Percentiles rank a stretch among this genome's conserved stretches.
Conservation (phyloP, 2,329 filamentous ascomycete genomes). For the Aaosphaeria pasadenensis region DNA sequence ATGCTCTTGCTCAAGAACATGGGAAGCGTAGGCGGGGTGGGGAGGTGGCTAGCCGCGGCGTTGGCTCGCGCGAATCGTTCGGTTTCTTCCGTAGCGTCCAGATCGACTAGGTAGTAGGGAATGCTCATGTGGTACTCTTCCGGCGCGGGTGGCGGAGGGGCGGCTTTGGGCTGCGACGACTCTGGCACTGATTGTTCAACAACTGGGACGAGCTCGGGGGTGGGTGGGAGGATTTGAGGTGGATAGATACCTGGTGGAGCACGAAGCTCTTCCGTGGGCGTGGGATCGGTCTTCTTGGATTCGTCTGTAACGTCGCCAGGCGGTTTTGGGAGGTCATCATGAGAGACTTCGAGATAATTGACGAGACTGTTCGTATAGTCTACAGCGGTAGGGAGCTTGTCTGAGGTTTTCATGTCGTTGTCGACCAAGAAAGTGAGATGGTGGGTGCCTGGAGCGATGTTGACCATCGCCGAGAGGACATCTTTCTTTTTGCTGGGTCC, state of each 20-base stretch:
- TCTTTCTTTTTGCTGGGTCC: constrained; percentile 47
- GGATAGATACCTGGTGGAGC: constrained; percentile 24
- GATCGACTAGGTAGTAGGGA: constrained; percentile 80
- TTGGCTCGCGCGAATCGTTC: constrained; percentile 71
- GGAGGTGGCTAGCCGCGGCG: constrained; percentile 72
- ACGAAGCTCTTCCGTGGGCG: constrained; percentile 24
- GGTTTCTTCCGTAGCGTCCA: constrained; percentile 80
- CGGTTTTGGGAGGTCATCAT: constrained; percentile 60
- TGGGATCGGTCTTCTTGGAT: constrained; percentile 15
- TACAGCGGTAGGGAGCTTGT: constrained; percentile 86
- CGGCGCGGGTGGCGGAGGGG: constrained; percentile 38
- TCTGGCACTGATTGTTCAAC: constrained; percentile 20
- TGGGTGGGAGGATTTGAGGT: constrained; percentile 42
- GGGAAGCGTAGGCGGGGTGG: constrained; percentile 79
- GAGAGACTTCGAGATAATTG: constrained; percentile 93
- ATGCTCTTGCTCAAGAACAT: constrained; percentile 94
- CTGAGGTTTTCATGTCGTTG: constrained; percentile 85
- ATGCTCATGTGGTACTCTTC: constrained; percentile 70
- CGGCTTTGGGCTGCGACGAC: constrained; percentile 21
- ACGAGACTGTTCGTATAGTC: constrained; percentile 98
- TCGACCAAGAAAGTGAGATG: constrained; percentile 96
- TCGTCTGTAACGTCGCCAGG: constrained; percentile 10
- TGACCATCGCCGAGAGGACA: constrained; percentile 72
- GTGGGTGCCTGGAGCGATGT: constrained; percentile 88
- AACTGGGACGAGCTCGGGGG: constrained; percentile 30